These are phyloP conservation scores for Excoecaria cochinchinensis DNA, from an alignment of 345 rosid genomes.

Conservation along the genomic window DNA sequence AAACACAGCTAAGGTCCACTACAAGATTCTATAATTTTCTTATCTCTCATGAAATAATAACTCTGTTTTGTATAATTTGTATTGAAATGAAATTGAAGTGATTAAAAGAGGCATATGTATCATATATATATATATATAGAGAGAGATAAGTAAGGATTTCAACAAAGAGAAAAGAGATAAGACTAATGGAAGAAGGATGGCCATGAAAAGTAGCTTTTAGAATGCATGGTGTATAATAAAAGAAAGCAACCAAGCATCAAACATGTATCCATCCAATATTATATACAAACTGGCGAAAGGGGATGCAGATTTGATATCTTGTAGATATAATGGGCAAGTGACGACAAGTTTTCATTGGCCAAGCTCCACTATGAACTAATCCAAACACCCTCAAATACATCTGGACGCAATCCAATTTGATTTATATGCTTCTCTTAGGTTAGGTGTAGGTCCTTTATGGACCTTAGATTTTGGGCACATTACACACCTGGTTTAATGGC, in stretches of 20 bases:
- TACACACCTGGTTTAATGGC: neutral
- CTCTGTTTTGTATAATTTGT: neutral
- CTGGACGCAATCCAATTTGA: neutral
- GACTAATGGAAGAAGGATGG: conserved; percentile 9
- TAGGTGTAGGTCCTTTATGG: conserved; percentile 7
- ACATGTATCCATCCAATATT: conserved; percentile 7
- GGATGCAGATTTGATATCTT: conserved; percentile 2
- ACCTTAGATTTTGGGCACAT: conserved; percentile 11
- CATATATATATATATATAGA: no score
- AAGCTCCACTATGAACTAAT: neutral
- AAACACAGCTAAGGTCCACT: neutral
- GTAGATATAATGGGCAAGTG: neutral
- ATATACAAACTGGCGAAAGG: neutral
- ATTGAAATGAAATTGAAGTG: neutral
- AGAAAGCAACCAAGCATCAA: conserved; percentile 13
- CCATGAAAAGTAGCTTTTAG: conserved; percentile 26
- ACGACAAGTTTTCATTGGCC: neutral
- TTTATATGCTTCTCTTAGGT: neutral
- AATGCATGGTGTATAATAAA: conserved; percentile 18
- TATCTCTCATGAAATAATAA: neutral
- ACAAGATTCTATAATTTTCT: neutral
- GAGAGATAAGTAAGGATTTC: neutral
- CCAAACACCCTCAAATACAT: neutral
- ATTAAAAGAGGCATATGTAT: no score
- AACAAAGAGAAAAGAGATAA: neutral